Percentiles rank a stretch among this genome's conserved stretches.
These are phyloP conservation scores for Tulasnella sp. DNA, from an alignment of 768 basidiomycete genomes.

Conservation along the genomic window DNA sequence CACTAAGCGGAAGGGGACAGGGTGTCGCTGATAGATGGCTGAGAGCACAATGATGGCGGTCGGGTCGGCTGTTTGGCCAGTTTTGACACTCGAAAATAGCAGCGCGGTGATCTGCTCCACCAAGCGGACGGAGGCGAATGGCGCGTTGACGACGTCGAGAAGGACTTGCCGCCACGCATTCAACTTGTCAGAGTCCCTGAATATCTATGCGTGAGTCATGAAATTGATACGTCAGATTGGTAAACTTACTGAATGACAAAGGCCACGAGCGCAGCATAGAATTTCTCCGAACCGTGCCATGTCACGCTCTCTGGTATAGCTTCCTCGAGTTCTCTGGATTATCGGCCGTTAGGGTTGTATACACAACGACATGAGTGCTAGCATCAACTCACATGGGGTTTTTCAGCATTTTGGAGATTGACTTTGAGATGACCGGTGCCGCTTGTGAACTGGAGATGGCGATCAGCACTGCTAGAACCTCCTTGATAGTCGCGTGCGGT, in stretches of 20 bases:
- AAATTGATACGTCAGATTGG: not conserved
- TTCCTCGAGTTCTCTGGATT: constrained; percentile 36
- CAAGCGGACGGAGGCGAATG: not conserved
- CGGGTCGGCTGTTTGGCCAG: not conserved
- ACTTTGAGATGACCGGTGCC: constrained; percentile 40
- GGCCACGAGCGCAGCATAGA: constrained; percentile 30
- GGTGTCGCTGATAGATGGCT: constrained; percentile 55
- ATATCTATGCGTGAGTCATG: not conserved
- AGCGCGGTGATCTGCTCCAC: not conserved
- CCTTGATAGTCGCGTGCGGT: constrained; percentile 38
- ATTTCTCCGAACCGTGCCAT: constrained; percentile 46
- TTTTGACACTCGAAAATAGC: not conserved
- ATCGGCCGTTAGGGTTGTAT: not conserved
- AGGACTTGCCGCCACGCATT: not conserved
- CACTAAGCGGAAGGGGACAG: constrained; percentile 36
- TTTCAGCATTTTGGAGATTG: constrained; percentile 37
- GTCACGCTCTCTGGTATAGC: constrained; percentile 36
- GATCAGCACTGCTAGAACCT: constrained; percentile 55
- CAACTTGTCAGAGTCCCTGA: not conserved
- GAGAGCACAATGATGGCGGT: constrained; percentile 34
- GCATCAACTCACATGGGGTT: not conserved
- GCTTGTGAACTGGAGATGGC: constrained; percentile 57
- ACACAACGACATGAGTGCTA: constrained; percentile 29
- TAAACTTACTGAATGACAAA: constrained; percentile 18
- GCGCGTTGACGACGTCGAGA: not conserved